Evolutionary conservation across 2,329 filamentous ascomycete species (phyloP).

Genomic region (Helminthosporium solani): DNA sequence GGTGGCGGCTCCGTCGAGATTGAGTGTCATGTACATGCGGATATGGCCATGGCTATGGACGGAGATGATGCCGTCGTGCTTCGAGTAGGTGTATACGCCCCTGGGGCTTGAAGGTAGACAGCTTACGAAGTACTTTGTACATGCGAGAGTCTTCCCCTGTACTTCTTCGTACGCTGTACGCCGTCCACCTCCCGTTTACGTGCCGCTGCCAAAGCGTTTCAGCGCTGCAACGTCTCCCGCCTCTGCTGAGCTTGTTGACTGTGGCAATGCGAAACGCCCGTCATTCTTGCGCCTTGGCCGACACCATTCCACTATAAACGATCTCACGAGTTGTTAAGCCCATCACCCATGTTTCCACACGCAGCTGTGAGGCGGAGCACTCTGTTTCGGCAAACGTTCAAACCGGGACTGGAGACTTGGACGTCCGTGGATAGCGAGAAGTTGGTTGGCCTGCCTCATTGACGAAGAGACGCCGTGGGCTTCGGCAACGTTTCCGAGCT

Average conservation of each 20-base stretch:
- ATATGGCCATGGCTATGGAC: too few species aligned
- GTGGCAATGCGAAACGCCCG: conserved; percentile 17
- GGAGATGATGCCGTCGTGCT: too few species aligned
- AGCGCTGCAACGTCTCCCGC: conserved; percentile 9
- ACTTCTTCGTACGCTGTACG: too few species aligned
- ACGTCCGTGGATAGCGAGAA: conserved; percentile 1
- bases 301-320: conserved; percentile 4
- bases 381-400: conserved; percentile 10
- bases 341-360: conserved; percentile 11
- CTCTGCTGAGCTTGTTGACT: conserved; percentile 8
- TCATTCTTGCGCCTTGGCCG: too few species aligned
- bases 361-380: neutral
- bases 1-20: too few species aligned
- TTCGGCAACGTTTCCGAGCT: neutral
- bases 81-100: too few species aligned
- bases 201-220: conserved; percentile 11
- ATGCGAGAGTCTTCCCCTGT: too few species aligned
- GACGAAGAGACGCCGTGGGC: conserved; percentile 4
- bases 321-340: conserved; percentile 3
- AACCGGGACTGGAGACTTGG: conserved; percentile 1
- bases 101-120: neutral
- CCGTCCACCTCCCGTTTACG: too few species aligned
- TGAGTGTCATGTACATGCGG: too few species aligned
- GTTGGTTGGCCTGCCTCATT: neutral
- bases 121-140: too few species aligned